Percentiles rank a stretch among this genome's conserved stretches.
These are phyloP conservation scores for Metarhizium guizhouense DNA, from an alignment of 2,329 filamentous ascomycete genomes.

Conservation along the genomic window DNA sequence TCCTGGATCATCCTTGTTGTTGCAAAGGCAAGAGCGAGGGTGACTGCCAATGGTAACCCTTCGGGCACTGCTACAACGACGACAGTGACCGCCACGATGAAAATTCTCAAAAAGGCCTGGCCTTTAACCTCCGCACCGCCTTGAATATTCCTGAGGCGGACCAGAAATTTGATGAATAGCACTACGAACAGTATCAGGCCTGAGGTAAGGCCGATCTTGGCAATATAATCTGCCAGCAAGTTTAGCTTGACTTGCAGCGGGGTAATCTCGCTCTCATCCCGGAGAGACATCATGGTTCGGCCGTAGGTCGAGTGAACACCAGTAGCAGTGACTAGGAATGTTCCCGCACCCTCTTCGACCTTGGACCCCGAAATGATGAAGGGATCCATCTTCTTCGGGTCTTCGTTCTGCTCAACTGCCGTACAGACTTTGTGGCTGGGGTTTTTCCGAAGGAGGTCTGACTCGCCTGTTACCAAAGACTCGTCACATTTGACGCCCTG, in stretches of 20 bases:
- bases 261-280: constrained; percentile 41
- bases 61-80: constrained; percentile 61
- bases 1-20: constrained; percentile 62
- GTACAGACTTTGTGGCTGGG: constrained; percentile 48
- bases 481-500: constrained; percentile 55
- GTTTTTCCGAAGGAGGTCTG: constrained; percentile 61
- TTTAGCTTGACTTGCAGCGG: constrained; percentile 49
- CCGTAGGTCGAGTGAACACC: constrained; percentile 46
- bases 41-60: constrained; percentile 58
- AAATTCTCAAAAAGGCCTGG: constrained; percentile 50
- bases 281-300: constrained; percentile 46
- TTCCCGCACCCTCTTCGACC: constrained; percentile 44
- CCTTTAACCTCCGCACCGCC: no score
- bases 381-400: constrained; percentile 48
- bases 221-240: no score
- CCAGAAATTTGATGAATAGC: constrained; percentile 70
- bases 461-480: constrained; percentile 65
- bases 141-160: no score
- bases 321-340: constrained; percentile 46
- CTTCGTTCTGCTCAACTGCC: constrained; percentile 33
- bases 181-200: no score
- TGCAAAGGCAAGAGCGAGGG: constrained; percentile 58
- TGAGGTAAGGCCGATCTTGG: constrained; percentile 31
- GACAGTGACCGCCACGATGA: constrained; percentile 59
- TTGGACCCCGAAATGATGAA: constrained; percentile 53